These are phyloP conservation scores for Podaxis carcinomalis DNA, from an alignment of 768 basidiomycete genomes.

Conservation along the genomic window DNA sequence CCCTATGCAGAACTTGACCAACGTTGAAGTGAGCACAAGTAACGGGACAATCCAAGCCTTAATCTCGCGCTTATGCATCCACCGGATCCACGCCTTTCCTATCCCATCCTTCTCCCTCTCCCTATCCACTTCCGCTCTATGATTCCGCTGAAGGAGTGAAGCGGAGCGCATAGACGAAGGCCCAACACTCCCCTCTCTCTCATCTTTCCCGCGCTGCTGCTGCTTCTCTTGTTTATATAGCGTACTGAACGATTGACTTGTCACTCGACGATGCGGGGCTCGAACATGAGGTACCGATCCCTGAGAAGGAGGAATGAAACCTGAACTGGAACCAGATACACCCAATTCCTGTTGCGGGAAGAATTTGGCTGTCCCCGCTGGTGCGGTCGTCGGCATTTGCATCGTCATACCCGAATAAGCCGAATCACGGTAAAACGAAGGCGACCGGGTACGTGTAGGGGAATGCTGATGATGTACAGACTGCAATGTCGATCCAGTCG, in stretches of 20 bases:
- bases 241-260: slow-evolving; percentile 31
- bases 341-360: neutral
- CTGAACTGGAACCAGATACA: slow-evolving; percentile 1
- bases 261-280: neutral
- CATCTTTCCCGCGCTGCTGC: slow-evolving; percentile 6
- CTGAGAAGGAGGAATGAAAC: neutral
- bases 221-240: slow-evolving; percentile 32
- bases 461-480: slow-evolving; percentile 1
- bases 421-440: neutral
- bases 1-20: slow-evolving; percentile 67
- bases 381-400: neutral
- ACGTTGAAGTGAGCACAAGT: slow-evolving; percentile 45
- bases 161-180: slow-evolving; percentile 1
- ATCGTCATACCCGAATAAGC: neutral
- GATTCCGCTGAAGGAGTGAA: neutral
- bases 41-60: slow-evolving; percentile 56
- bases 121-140: slow-evolving; percentile 8
- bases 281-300: neutral
- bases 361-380: neutral
- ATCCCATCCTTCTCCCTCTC: slow-evolving; percentile 31
- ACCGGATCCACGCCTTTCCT: slow-evolving; percentile 65
- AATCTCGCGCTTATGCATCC: slow-evolving; percentile 72
- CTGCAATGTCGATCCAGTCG: neutral
- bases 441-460: neutral
- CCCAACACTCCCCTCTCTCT: slow-evolving; percentile 13